Percentiles rank a stretch among this genome's conserved stretches.
Evolutionary conservation across 1,139 yeast species (phyloP).

Genomic region (Zygosaccharomyces pseudobailii): DNA sequence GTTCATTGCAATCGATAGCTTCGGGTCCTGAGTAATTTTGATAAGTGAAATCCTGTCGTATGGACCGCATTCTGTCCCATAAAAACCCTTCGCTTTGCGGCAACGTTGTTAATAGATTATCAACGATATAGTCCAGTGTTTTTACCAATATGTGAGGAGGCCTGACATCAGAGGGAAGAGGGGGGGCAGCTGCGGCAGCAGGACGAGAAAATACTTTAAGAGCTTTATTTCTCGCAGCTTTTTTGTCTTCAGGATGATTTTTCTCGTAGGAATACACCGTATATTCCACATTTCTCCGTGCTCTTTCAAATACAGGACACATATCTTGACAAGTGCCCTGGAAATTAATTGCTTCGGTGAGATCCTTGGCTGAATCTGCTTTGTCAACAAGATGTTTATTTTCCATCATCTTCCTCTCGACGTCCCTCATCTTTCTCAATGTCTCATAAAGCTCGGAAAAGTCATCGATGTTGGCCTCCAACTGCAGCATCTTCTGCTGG

Average conservation of each 20-base stretch:
- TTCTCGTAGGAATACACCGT: constrained; percentile 78
- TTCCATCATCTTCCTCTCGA: constrained; percentile 80
- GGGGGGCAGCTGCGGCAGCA: constrained; percentile 98
- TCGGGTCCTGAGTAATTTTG: constrained; percentile 94
- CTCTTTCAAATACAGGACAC: constrained; percentile 94
- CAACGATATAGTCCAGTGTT: constrained; percentile 67
- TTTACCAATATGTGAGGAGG: constrained; percentile 72
- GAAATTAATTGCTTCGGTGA: constrained; percentile 82
- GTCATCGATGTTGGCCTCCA: constrained; percentile 43
- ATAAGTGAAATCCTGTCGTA: constrained; percentile 93
- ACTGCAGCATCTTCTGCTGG: constrained; percentile 42
- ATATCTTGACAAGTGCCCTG: constrained; percentile 86
- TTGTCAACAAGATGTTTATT: constrained; percentile 78
- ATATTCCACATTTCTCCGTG: constrained; percentile 81
- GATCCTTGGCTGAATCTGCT: constrained; percentile 73
- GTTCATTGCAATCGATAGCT: constrained; percentile 88
- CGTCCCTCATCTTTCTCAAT: constrained; percentile 68
- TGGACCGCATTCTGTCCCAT: constrained; percentile 99
- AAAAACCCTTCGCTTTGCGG: constrained; percentile 87
- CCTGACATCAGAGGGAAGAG: constrained; percentile 93
- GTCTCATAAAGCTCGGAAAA: constrained; percentile 47
- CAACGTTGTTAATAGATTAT: constrained; percentile 54
- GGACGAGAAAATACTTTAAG: constrained; percentile 95
- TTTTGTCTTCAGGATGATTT: constrained; percentile 52
- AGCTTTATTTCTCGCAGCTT: constrained; percentile 60